phyloP scores from a whole-genome alignment of 371 early-diverging fungal genomes.

The Mucor circinelloides region DNA sequence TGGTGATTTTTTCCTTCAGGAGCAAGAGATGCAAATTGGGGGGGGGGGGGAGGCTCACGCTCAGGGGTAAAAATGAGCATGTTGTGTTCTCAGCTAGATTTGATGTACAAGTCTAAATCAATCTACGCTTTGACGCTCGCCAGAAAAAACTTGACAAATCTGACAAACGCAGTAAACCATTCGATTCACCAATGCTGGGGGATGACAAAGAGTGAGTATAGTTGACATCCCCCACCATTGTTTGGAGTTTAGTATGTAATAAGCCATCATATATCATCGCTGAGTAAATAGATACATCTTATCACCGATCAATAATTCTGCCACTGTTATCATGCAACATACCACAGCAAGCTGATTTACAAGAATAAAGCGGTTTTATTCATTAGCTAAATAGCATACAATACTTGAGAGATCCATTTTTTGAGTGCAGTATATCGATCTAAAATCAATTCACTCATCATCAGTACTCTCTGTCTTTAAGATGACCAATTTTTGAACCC shows the following conservation, averaged over 20 bases:
- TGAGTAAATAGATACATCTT: no score
- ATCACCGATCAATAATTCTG: no score
- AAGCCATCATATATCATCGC: no score
- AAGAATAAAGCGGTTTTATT: no score
- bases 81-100: background rate
- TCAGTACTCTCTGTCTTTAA: background rate
- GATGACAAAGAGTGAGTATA: background rate
- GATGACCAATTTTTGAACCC: background rate
- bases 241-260: background rate
- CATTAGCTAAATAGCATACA: no score
- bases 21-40: background rate
- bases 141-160: background rate
- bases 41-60: background rate
- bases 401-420: no score
- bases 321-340: no score
- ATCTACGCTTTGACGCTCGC: background rate
- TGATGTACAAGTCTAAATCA: background rate
- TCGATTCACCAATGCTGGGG: background rate
- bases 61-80: background rate
- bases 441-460: background rate
- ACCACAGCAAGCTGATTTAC: no score
- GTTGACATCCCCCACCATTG: background rate
- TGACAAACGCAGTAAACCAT: background rate
- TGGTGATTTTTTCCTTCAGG: background rate
- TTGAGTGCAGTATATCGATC: no score